phyloP scores from a whole-genome alignment of 139 green algal species.

The Chlorella ohadii region DNA sequence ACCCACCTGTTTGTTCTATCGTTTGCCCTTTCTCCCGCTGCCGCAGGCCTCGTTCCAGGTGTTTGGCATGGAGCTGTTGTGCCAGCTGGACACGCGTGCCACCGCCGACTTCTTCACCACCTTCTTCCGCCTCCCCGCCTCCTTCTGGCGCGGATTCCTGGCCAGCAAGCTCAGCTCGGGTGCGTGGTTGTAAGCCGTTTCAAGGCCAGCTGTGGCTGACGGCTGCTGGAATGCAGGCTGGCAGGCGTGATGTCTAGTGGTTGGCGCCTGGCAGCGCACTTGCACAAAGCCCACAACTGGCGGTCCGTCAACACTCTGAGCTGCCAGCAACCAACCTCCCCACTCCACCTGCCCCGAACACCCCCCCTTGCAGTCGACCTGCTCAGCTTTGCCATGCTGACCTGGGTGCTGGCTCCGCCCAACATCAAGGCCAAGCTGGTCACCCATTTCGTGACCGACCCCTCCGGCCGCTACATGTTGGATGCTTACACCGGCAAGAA shows the following conservation, averaged over 20 bases:
- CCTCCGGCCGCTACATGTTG: conserved; percentile 77
- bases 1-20: too few species aligned
- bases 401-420: conserved; percentile 81
- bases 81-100: conserved; percentile 72
- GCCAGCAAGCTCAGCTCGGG: conserved; percentile 74
- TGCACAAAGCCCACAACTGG: too few species aligned
- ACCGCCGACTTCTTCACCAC: conserved; percentile 94
- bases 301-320: too few species aligned
- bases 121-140: conserved; percentile 89
- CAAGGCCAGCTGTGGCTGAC: too few species aligned
- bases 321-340: not conserved
- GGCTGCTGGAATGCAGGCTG: too few species aligned
- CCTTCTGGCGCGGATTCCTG: conserved; percentile 93
- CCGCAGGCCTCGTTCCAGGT: conserved; percentile 89
- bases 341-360: not conserved
- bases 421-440: conserved; percentile 87
- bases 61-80: conserved; percentile 94
- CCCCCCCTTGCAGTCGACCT: conserved; percentile 71
- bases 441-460: conserved; percentile 77
- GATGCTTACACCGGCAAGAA: conserved; percentile 36
- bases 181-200: too few species aligned
- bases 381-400: conserved; percentile 89
- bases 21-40: conserved; percentile 42
- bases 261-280: too few species aligned
- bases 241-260: not conserved